Percentiles rank a stretch among this genome's conserved stretches.
phyloP scores from a whole-genome alignment of 2,329 filamentous ascomycete genomes.

The Parafenestella ontariensis region DNA sequence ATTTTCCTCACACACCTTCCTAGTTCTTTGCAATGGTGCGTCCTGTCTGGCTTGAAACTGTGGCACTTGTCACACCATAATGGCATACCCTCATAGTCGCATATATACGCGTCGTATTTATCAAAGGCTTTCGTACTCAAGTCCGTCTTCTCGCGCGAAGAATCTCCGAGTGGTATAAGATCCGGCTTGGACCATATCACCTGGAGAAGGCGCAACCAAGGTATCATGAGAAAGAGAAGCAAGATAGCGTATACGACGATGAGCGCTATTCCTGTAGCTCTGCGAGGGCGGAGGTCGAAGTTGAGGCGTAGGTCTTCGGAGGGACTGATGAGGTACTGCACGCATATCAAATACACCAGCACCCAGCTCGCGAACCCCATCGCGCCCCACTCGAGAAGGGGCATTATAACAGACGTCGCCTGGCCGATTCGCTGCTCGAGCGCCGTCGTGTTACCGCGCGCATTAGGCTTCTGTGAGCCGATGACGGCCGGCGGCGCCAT shows the following conservation, averaged over 20 bases:
- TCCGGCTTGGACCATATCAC: slow-evolving; percentile 75
- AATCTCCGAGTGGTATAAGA: slow-evolving; percentile 68
- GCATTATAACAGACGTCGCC: slow-evolving; percentile 71
- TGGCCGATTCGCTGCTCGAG: slow-evolving; percentile 55
- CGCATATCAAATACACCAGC: slow-evolving; percentile 65
- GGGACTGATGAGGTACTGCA: slow-evolving; percentile 72
- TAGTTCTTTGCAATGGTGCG: slow-evolving; percentile 85
- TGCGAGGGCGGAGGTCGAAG: slow-evolving; percentile 47
- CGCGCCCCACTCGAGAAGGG: slow-evolving; percentile 69
- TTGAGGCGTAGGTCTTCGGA: slow-evolving; percentile 29
- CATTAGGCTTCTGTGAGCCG: slow-evolving; percentile 31
- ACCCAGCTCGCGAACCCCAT: slow-evolving; percentile 76
- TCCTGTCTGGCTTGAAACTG: slow-evolving; percentile 86
- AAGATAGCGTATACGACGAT: slow-evolving; percentile 77
- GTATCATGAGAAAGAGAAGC: slow-evolving; percentile 68
- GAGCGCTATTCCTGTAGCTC: slow-evolving; percentile 70
- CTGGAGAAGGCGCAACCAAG: slow-evolving; percentile 75
- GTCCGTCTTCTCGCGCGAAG: slow-evolving; percentile 36
- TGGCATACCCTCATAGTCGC: slow-evolving; percentile 79
- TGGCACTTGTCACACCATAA: slow-evolving; percentile 84
- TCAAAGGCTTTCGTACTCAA: slow-evolving; percentile 65
- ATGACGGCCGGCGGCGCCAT: slow-evolving; percentile 30
- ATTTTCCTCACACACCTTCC: slow-evolving; percentile 85
- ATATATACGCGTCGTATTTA: slow-evolving; percentile 82
- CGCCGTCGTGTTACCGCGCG: slow-evolving; percentile 25